Conservation (phyloP, 306 rosid species). For the Dalbergia cultrata region DNA sequence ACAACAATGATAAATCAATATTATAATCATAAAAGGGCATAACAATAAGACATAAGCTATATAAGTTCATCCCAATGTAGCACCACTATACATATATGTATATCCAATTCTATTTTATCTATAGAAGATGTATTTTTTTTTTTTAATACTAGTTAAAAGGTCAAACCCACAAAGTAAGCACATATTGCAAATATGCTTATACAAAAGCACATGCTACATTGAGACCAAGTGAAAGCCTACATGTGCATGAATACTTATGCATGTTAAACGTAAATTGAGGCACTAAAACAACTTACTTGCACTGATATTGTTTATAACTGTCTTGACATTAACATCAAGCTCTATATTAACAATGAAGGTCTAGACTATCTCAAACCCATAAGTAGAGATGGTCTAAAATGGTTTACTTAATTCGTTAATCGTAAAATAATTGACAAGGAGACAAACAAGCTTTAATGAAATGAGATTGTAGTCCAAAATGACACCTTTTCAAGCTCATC, state of each 20-base stretch:
- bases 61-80: not conserved
- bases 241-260: not conserved
- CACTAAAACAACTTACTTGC: conserved; percentile 48
- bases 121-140: not conserved
- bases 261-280: not conserved
- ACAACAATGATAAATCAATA: not conserved
- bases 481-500: conserved; percentile 61
- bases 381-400: conserved; percentile 58
- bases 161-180: not conserved
- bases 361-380: conserved; percentile 64
- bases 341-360: conserved; percentile 60
- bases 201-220: not conserved
- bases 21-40: not conserved
- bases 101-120: not conserved
- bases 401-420: not conserved
- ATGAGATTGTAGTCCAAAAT: not conserved
- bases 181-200: not conserved
- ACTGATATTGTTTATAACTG: conserved; percentile 62
- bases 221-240: not conserved
- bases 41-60: not conserved
- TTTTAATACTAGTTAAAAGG: too few species aligned
- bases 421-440: not conserved
- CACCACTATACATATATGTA: not conserved
- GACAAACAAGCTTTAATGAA: not conserved
- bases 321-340: conserved; percentile 58